Evolutionary conservation across 139 green algal genomes (phyloP).

Genomic region (Gonium pectorale): DNA sequence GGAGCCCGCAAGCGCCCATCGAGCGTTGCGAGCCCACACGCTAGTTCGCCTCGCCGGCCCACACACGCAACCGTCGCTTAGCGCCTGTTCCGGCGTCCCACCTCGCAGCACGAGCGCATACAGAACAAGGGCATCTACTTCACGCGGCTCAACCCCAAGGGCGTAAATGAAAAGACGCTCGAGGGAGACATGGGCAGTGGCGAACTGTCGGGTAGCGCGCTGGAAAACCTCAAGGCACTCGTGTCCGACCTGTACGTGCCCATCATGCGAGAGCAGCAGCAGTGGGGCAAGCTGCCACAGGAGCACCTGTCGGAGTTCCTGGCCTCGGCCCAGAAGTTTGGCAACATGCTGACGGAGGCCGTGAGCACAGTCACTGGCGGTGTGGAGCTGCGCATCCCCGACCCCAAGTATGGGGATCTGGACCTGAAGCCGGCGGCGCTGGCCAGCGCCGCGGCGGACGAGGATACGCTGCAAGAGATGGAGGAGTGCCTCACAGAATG

Average conservation of each 20-base stretch:
- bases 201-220: constrained; percentile 62
- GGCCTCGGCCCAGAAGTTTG: constrained; percentile 72
- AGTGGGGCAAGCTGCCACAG: constrained; percentile 70
- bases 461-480: constrained; percentile 52
- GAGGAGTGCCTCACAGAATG: constrained; percentile 77
- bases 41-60: too few species aligned
- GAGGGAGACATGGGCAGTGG: constrained; percentile 69
- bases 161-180: constrained; percentile 73
- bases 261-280: constrained; percentile 75
- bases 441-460: constrained; percentile 68
- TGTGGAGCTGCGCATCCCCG: constrained; percentile 81
- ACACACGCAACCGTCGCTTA: background rate
- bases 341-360: constrained; percentile 78
- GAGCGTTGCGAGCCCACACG: too few species aligned
- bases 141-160: constrained; percentile 73
- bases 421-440: constrained; percentile 73
- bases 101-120: constrained; percentile 71
- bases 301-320: constrained; percentile 65
- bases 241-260: constrained; percentile 87
- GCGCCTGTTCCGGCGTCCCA: too few species aligned
- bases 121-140: constrained; percentile 81
- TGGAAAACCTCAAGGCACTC: constrained; percentile 80
- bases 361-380: constrained; percentile 68
- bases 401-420: constrained; percentile 63
- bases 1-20: too few species aligned